Evolutionary conservation across 139 green algal species (phyloP).

Genomic region (Ettlia oleoabundans): DNA sequence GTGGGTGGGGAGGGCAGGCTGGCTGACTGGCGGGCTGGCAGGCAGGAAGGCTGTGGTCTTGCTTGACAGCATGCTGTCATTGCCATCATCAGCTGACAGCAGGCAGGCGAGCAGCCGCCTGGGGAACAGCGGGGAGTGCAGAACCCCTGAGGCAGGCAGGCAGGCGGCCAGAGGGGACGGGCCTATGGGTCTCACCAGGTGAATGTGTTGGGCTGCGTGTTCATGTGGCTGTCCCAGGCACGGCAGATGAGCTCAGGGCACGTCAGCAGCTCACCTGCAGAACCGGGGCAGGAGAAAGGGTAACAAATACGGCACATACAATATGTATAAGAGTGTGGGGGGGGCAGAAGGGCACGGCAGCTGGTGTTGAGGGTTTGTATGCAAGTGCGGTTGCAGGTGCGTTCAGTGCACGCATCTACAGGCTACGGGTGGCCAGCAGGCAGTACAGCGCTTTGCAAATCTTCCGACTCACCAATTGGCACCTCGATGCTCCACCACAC

Average conservation of each 20-base stretch:
- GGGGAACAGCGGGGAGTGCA: too few relatives aligned
- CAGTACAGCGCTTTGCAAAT: not conserved
- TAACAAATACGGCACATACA: not conserved
- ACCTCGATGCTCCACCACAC: conserved; percentile 47
- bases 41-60: too few relatives aligned
- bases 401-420: not conserved
- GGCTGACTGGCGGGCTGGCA: not conserved
- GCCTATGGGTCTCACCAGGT: conserved; percentile 27
- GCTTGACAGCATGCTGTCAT: too few relatives aligned
- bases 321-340: not conserved
- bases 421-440: too few relatives aligned
- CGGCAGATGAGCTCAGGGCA: conserved; percentile 77
- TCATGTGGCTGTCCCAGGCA: conserved; percentile 85
- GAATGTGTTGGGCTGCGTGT: conserved; percentile 80
- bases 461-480: conserved; percentile 21
- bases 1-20: not conserved
- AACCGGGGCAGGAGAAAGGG: not conserved
- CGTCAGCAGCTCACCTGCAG: conserved; percentile 67
- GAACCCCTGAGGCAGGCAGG: too few relatives aligned
- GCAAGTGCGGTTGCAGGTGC: not conserved
- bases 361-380: not conserved
- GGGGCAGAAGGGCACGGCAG: too few relatives aligned
- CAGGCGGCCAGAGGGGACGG: not conserved
- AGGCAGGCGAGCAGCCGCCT: not conserved
- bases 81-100: too few relatives aligned